Base-by-base conservation (phyloP, 2,329 filamentous ascomycete species). In the Nectriaceae sp. region DNA sequence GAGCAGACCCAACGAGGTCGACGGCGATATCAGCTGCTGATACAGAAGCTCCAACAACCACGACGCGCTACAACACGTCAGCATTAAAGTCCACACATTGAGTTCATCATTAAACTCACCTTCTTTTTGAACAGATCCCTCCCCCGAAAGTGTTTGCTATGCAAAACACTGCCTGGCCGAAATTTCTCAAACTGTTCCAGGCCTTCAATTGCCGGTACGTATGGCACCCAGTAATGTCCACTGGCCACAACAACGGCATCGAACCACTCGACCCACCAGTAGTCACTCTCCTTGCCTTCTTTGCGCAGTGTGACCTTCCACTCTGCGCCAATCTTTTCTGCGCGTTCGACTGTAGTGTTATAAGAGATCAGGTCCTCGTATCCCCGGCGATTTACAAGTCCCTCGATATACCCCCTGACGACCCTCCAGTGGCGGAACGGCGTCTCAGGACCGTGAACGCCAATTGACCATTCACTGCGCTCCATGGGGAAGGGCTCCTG, bases 21-120 rank as follows among this genome's bases (percentile, higher is more conserved):
- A 78, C 75, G 2, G 78, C 75, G 11, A 84, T 84, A 56, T 88
- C 85, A 21, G 81, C 77, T 0, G 79, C 83, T 0, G 83, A 87
- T 3, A 87, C 83, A 1, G 80, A 85, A 1, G 80, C 83, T 3
- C 84, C 84, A 2, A 88, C 80, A 0, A 84, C 75, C 0, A 87
- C 70, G 0, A 87, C 78, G 49, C 70, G 75, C 79, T 84, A 31
- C 2, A 47, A 26, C 18, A 33, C n/a, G 11, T 16, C 8, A 18
- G 18, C 1, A 39, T 54, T 35, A 54, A 48, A 24, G 20, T 3
- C 3, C 5, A 4, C 5, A 4, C 16, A 3, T 24, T 16, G 33
- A 36, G 11, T 6, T 21, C 16, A 6, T 11, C 37, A 39, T 21
- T 4, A 33, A 20, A 20, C 65, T 50, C 43, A 77, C 75, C 69